Evolutionary conservation across 2,329 filamentous ascomycete species (phyloP).

Genomic region (Nothophaeocryptopus gaeumannii): DNA sequence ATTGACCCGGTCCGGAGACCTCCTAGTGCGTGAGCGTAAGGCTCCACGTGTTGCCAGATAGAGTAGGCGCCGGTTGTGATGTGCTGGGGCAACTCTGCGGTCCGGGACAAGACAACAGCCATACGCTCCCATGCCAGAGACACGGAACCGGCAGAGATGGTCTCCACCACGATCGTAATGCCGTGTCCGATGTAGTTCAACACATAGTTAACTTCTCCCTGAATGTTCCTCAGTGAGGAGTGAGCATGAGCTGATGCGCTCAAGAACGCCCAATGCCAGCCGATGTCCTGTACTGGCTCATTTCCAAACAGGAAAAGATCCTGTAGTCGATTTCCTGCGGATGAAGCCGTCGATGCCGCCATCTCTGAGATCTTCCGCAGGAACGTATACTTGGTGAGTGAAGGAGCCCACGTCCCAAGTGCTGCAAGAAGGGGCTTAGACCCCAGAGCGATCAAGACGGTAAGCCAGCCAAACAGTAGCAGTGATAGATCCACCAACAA

Average conservation of each 20-base stretch:
- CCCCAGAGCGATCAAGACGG: constrained; percentile 15
- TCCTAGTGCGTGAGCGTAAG: constrained; percentile 23
- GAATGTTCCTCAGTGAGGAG: constrained; percentile 26
- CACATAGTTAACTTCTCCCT: constrained; percentile 25
- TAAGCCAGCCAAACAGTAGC: constrained; percentile 49
- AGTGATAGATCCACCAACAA: constrained; percentile 73
- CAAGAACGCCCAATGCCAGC: constrained; percentile 29
- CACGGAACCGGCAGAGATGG: constrained; percentile 26
- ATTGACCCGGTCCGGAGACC: constrained; percentile 24
- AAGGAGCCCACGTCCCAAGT: constrained; percentile 11
- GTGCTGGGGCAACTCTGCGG: constrained; percentile 16
- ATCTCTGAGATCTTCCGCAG: constrained; percentile 18
- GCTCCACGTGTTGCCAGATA: constrained; percentile 17
- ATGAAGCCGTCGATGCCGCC: constrained; percentile 22
- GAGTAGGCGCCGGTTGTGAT: constrained; percentile 13
- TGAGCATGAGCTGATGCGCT: constrained; percentile 29
- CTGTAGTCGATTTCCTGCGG: constrained; percentile 23
- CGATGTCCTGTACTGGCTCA: constrained; percentile 13
- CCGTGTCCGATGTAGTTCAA: constrained; percentile 22
- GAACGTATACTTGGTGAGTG: constrained; percentile 9
- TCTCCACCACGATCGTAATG: constrained; percentile 28
- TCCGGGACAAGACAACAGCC: constrained; percentile 6
- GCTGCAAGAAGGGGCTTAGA: constrained; percentile 12
- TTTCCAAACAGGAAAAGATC: constrained; percentile 20
- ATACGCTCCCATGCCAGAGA: constrained; percentile 15